Conservation (phyloP, 306 rosid genomes). For the Cyclanthera cordifolia region DNA sequence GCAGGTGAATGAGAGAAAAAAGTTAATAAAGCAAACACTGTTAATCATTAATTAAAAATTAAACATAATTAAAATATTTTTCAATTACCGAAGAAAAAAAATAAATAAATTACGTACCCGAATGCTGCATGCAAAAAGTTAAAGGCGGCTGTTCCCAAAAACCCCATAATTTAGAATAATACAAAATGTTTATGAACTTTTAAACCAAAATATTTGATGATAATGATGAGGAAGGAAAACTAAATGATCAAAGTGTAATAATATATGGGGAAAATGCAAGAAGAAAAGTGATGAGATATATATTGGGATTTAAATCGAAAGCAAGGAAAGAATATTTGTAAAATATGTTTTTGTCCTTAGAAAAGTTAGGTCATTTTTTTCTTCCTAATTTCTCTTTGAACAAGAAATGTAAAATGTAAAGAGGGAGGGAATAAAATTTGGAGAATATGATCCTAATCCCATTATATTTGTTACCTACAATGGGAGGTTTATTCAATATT, state of each 20-base stretch:
- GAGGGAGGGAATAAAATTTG: background rate
- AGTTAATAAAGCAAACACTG: background rate
- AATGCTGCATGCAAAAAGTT: background rate
- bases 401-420: background rate
- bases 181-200: background rate
- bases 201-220: background rate
- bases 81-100: background rate
- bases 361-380: background rate
- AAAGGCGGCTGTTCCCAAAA: background rate
- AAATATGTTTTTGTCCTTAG: background rate
- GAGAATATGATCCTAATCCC: slow-evolving; percentile 1
- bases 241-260: background rate
- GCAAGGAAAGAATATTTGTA: slow-evolving; percentile 3
- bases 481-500: background rate
- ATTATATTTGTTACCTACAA: background rate
- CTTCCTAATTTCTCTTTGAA: background rate
- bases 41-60: background rate
- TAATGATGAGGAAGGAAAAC: background rate
- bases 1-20: slow-evolving; percentile 7
- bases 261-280: background rate
- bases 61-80: background rate
- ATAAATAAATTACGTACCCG: background rate
- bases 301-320: background rate
- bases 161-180: background rate
- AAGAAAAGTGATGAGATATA: background rate